Base-by-base conservation (phyloP, 73 alveolate genomes). In the Paramecium sonneborni region DNA sequence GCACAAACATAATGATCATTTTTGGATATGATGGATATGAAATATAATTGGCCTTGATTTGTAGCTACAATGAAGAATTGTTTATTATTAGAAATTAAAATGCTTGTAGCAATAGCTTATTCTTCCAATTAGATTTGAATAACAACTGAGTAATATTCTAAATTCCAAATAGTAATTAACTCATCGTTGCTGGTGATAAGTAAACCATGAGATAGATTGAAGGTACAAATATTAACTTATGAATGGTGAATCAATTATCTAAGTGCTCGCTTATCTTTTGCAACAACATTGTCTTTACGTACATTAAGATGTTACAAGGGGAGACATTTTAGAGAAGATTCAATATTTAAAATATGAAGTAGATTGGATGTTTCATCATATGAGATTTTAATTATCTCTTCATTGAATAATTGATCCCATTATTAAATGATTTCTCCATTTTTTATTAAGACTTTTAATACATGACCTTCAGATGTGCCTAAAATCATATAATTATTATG, bases 1-100 rank as follows among this genome's bases (percentile, higher is more conserved):
- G 69, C 30, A 79, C 90, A 79, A 20, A 79, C 32, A 79, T 79
- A 79, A 46, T 44, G 69, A 15, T 79, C 90, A 79, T 79, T 79
- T 43, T 34, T 79, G 1, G 44, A 44, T 24, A 23, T 21, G 3
- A 79, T 39, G 2, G 46, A 10, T 21, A 79, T 39, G 21, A 79
- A 79, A 24, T 43, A 79, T 6, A 79, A 23, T 30, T 41, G 5
- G 0, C 67, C 90, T 20, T 24, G 5, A 23, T 26, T 79, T 3
- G 90, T 79, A 14, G 39, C 69, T 0, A 79, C 32, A 24, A 79
- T 43, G 4, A 79, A 46, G 9, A 14, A 41, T 79, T 32, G 41
- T 11, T 3, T 23, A 20, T 38, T 79, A 38, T 79, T 39, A 6
- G 62, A 79, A 14, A 79, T 37, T 18, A 41, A 24, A 21, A 79